Conservation (phyloP, 2,329 filamentous ascomycete species). For the Truncatella angustata region DNA sequence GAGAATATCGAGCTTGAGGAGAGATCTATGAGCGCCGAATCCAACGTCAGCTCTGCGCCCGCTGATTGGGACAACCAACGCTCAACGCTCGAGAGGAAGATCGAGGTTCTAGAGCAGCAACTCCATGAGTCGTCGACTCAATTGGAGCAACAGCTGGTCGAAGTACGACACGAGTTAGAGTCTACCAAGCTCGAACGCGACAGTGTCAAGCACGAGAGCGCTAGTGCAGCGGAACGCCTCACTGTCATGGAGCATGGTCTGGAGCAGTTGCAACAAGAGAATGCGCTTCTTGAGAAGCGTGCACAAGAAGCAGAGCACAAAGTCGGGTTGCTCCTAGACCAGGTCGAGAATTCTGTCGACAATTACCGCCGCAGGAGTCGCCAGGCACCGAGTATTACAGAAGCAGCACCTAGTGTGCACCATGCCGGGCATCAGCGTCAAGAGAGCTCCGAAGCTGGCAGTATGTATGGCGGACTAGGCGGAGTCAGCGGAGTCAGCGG, state of each 20-base stretch:
- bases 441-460: constrained; percentile 60
- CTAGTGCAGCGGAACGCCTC: constrained; percentile 59
- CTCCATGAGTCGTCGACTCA: constrained; percentile 63
- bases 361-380: constrained; percentile 83
- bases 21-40: constrained; percentile 37
- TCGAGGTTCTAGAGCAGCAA: constrained; percentile 67
- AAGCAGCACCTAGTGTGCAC: constrained; percentile 34
- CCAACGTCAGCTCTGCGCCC: constrained; percentile 39
- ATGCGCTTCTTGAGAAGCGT: constrained; percentile 75
- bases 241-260: constrained; percentile 63
- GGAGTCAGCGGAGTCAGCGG: too few relatives aligned
- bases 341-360: constrained; percentile 90
- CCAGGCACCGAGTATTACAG: constrained; percentile 52
- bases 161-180: constrained; percentile 68
- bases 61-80: constrained; percentile 76
- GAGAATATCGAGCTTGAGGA: constrained; percentile 72
- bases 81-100: constrained; percentile 61
- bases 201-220: constrained; percentile 46
- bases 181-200: constrained; percentile 68
- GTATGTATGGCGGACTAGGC: constrained; percentile 58
- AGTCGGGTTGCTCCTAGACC: constrained; percentile 87
- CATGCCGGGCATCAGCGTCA: constrained; percentile 45
- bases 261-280: constrained; percentile 80
- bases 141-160: constrained; percentile 69
- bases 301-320: constrained; percentile 90